These are phyloP conservation scores for Noccaea caerulescens DNA, from an alignment of 345 rosid genomes.

Conservation along the genomic window DNA sequence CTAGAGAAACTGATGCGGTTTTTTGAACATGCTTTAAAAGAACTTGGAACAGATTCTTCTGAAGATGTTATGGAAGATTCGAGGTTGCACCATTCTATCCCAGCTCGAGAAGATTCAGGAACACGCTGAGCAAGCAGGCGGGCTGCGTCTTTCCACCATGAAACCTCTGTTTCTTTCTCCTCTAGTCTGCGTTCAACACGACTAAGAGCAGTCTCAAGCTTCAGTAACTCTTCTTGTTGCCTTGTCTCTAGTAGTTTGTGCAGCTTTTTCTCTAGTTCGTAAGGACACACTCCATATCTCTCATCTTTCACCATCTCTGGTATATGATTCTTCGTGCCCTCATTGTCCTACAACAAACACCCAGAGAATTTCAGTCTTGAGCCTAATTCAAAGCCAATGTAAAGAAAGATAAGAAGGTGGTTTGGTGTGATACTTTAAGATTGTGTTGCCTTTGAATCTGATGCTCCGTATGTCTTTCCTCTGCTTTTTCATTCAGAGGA, in stretches of 20 bases:
- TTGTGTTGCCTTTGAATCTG: constrained; percentile 34
- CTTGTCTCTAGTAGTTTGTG: constrained; percentile 66
- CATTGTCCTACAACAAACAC: constrained; percentile 28
- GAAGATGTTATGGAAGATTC: constrained; percentile 20
- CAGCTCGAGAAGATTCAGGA: constrained; percentile 45
- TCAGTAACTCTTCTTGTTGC: constrained; percentile 69
- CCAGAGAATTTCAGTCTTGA: constrained; percentile 1
- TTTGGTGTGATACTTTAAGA: constrained; percentile 41
- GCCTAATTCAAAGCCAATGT: not conserved
- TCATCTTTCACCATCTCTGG: constrained; percentile 39
- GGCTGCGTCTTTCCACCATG: constrained; percentile 87
- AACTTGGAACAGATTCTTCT: constrained; percentile 19
- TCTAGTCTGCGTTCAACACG: constrained; percentile 52
- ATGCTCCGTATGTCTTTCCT: constrained; percentile 37
- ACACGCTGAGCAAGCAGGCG: constrained; percentile 52
- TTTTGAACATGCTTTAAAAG: constrained; percentile 1
- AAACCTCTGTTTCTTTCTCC: constrained; percentile 73
- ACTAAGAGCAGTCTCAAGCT: constrained; percentile 66
- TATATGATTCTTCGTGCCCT: constrained; percentile 3
- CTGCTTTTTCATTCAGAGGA: constrained; percentile 51
- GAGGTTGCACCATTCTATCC: constrained; percentile 32
- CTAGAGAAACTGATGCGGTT: constrained; percentile 37
- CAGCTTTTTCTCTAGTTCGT: constrained; percentile 67
- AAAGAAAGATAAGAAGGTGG: constrained; percentile 10
- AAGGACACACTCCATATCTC: constrained; percentile 58